Percentiles rank a stretch among this genome's conserved stretches.
Conservation (phyloP, 176 grass and related monocot genomes). For the Rhynchospora tenuis region DNA sequence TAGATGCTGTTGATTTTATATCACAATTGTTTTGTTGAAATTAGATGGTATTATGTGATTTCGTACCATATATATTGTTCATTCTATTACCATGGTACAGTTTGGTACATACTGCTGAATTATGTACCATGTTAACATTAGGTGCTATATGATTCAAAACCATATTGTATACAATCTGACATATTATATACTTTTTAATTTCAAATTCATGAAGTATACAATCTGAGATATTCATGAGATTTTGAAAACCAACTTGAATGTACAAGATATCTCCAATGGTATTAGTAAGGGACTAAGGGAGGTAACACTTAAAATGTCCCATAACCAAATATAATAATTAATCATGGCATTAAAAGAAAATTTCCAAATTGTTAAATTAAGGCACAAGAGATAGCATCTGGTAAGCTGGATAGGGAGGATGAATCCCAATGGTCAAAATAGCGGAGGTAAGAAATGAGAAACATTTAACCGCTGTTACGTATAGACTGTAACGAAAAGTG, state of each 20-base stretch:
- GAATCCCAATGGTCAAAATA: constrained; percentile 4
- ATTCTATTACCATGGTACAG: too few species aligned
- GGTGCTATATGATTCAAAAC: too few species aligned
- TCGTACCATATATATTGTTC: too few species aligned
- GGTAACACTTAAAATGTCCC: neutral
- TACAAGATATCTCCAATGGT: neutral
- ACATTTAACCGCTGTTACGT: constrained; percentile 6
- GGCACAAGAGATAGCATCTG: neutral
- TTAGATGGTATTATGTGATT: too few species aligned
- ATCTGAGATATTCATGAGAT: neutral
- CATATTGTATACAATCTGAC: too few species aligned
- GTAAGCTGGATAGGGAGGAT: neutral
- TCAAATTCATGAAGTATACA: too few species aligned
- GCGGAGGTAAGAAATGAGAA: constrained; percentile 7
- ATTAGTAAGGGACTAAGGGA: neutral
- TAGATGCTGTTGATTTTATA: too few species aligned
- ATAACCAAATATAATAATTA: constrained; percentile 1
- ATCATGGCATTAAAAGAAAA: neutral
- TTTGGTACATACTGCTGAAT: too few species aligned
- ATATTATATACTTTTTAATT: too few species aligned
- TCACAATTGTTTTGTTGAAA: too few species aligned
- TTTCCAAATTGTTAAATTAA: neutral
- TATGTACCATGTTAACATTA: too few species aligned
- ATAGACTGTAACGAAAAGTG: too few species aligned
- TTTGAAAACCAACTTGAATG: neutral